phyloP scores from a whole-genome alignment of 2,329 filamentous ascomycete genomes.

The Thielaviopsis musarum region DNA sequence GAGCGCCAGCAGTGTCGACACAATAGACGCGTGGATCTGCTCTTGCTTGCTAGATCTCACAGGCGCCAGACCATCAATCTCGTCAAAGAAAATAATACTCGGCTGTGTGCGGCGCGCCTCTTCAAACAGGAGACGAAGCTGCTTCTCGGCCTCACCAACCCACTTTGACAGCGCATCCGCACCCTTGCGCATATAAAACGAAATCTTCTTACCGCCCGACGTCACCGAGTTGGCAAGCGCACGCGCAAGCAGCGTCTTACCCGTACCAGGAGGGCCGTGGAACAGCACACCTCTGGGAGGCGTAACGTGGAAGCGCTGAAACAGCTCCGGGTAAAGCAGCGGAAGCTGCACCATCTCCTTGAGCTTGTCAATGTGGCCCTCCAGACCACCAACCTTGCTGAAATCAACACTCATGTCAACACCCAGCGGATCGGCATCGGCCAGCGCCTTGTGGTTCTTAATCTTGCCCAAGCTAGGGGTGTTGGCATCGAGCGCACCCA shows the following conservation, averaged over 20 bases:
- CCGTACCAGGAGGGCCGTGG: conserved; percentile 90
- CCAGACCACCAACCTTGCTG: conserved; percentile 79
- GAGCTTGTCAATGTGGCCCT: conserved; percentile 87
- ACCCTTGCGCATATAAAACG: conserved; percentile 98
- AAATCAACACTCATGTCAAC: conserved; percentile 89
- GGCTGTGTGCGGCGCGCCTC: conserved; percentile 91
- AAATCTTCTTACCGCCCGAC: conserved; percentile 80
- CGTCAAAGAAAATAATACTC: conserved; percentile 92
- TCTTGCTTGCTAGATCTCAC: conserved; percentile 96
- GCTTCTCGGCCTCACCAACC: conserved; percentile 95
- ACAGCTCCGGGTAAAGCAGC: conserved; percentile 86
- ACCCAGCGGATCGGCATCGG: conserved; percentile 85
- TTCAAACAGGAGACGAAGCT: conserved; percentile 83
- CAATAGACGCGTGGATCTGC: conserved; percentile 95
- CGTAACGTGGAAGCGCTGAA: conserved; percentile 78
- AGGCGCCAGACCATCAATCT: conserved; percentile 91
- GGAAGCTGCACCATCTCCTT: conserved; percentile 98
- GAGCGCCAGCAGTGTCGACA: conserved; percentile 78
- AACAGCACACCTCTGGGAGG: conserved; percentile 91
- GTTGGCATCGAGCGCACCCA: conserved; percentile 29
- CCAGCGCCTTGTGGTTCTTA: conserved; percentile 79
- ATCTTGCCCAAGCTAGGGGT: conserved; percentile 74
- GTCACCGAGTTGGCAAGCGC: conserved; percentile 85
- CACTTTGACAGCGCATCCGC: conserved; percentile 96
- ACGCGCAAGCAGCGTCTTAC: conserved; percentile 90